phyloP scores from a whole-genome alignment of 208 protist genomes.

The Acanthamoeba divionensis region DNA sequence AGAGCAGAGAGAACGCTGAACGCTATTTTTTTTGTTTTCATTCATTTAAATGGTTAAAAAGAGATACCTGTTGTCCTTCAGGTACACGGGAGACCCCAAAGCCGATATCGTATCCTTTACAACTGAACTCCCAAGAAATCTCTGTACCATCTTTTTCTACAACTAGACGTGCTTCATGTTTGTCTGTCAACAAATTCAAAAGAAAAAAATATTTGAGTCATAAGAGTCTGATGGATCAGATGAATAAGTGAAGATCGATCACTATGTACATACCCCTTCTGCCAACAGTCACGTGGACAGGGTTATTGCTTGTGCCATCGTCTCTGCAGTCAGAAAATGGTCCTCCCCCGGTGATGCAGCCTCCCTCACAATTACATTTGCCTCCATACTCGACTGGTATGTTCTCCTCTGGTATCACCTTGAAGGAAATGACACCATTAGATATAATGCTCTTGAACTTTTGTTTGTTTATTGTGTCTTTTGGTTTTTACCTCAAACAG shows the following conservation, averaged over 20 bases:
- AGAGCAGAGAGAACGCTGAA: too few relatives aligned
- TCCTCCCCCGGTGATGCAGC: conserved; percentile 18
- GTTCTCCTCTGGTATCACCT: conserved; percentile 35
- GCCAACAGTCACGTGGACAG: not conserved
- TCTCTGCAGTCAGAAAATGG: not conserved
- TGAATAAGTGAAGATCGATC: too few relatives aligned
- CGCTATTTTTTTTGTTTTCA: too few relatives aligned
- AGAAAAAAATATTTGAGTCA: too few relatives aligned
- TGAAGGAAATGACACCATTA: not conserved
- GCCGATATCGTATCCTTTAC: conserved; percentile 16
- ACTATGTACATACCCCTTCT: not conserved
- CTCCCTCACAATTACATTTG: not conserved
- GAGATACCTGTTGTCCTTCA: not conserved
- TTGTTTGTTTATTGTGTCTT: not conserved
- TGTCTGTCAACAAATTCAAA: conserved; percentile 14
- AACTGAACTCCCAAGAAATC: conserved; percentile 21
- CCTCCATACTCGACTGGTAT: conserved; percentile 36
- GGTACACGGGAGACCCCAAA: not conserved
- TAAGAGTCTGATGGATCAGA: too few relatives aligned
- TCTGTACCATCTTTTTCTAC: not conserved
- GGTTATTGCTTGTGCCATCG: conserved; percentile 30
- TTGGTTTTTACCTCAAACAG: conserved; percentile 2
- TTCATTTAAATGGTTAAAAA: too few relatives aligned
- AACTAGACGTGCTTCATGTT: not conserved
- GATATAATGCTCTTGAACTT: not conserved